phyloP scores from a whole-genome alignment of 164 flowering plant genomes.

The Amborella trichopoda region DNA sequence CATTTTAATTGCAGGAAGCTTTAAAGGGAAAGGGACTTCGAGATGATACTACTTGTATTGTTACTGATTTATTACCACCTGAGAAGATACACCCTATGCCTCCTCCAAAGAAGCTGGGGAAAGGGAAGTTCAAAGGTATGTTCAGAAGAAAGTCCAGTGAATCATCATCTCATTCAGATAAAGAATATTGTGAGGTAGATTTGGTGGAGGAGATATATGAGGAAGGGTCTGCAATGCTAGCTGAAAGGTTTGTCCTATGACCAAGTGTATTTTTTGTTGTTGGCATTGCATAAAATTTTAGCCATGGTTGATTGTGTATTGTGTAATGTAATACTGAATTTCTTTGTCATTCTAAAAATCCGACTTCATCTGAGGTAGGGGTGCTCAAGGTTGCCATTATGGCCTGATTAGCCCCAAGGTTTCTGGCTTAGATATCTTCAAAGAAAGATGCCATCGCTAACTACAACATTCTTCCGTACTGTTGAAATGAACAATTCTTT shows the following conservation, averaged over 20 bases:
- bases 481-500: too few species aligned
- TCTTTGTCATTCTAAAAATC: too few species aligned
- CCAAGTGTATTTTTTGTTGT: too few species aligned
- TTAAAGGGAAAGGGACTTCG: constrained; percentile 66
- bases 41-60: constrained; percentile 98
- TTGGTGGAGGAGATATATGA: constrained; percentile 82
- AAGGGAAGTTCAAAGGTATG: constrained; percentile 73
- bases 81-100: constrained; percentile 58
- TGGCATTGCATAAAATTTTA: too few species aligned
- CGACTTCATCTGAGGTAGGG: too few species aligned
- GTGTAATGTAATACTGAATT: too few species aligned
- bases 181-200: constrained; percentile 57
- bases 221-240: constrained; percentile 93
- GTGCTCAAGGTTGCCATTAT: too few species aligned
- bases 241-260: constrained; percentile 75
- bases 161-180: constrained; percentile 28
- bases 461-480: too few species aligned
- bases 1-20: constrained; percentile 52
- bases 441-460: too few species aligned
- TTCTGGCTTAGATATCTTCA: too few species aligned
- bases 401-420: too few species aligned
- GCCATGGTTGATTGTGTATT: too few species aligned
- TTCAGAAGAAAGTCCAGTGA: constrained; percentile 61
- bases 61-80: constrained; percentile 59
- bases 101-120: constrained; percentile 67